Base-by-base conservation (phyloP, 768 basidiomycete genomes). In the Naganishia onofrii region DNA sequence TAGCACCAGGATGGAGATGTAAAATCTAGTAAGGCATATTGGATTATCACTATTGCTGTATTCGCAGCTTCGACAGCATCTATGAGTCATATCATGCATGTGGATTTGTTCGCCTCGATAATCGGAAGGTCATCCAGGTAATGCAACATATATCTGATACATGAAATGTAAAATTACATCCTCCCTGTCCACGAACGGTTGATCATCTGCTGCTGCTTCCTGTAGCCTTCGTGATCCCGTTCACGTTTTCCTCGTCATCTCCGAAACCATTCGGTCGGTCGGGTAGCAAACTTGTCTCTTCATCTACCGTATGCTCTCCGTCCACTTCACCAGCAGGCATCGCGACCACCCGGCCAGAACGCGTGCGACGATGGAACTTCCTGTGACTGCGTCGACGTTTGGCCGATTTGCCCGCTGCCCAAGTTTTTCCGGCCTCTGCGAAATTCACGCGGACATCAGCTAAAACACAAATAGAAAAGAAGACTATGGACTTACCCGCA, bases 331-430 rank as follows among this genome's bases (percentile, higher is more conserved):
- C 69, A 1, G 71, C 73, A 21, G 79, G 79, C 29, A 80, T 76
- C 21, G 73, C 70, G 0, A 80, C 77, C 48, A 78, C 78, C 29
- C 73, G 44, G 1, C 79, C 79, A 3, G 76, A 78, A 34, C 78
- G 68, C 10, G 79, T 78, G 34, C 79, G 72, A n/a, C 74, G 71
- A 66, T 80, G 78, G 70, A 75, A 42, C 64, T 28, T 76, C 68
- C 34, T 76, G 72, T 60, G 72, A 51, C 23, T 51, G 3, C 53
- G n/a, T 12, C 29, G 55, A 5, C 44, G 17, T 70, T 19, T 72
- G 57, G 44, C 78, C 6, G 78, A 78, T 69, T 75, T 78, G 9
- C 79, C 79, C 12, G 76, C 79, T 21, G 79, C 79, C 79, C 79
- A 80, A n/a, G 74, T 73, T 67, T 77, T 70, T 10, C 79, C 79